Evolutionary conservation across 2,329 filamentous ascomycete genomes (phyloP), one percentile per base, ranked within the genome.

Genomic region (Davidsoniella eucalypti): DNA sequence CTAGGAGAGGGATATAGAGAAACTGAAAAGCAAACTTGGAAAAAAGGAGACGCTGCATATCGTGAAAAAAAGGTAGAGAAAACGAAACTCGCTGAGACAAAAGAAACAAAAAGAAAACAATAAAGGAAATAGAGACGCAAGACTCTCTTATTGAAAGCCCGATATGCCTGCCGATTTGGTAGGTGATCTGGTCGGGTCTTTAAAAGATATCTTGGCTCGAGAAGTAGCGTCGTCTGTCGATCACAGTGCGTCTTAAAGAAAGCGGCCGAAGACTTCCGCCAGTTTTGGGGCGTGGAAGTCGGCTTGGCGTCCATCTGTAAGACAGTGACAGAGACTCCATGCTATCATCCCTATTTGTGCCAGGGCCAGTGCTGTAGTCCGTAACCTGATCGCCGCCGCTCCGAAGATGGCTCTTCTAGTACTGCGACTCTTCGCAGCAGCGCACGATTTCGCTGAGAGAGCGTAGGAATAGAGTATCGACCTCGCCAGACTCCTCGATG

Each of bases 381-480:
- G 3, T 43, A 6, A 5, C 17, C 40, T 6, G 10, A 23, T 18
- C n/a, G 42, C 21, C 26, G 23, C 16, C 4, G 18, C 42, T 12
- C 14, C 29, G 16, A 14, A 21, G 40, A 14, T 43, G 8, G 18
- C 7, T 26, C 29, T 37, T 51, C 37, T 44, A 45, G 23, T 39
- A 44, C 29, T 51, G 29, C 39, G 44, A 39, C 41, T 51, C 52
- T 33, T 51, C 46, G 10, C 42, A 41, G 39, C 50, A 44, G 17
- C 45, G 49, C n/a, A 54, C 52, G 42, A 54, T 46, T 26, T 54
- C 52, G 33, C 50, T 44, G 17, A 54, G 46, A 14, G 49, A 52
- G 16, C 50, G 49, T 29, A 54, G 21, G 8, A 54, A 47, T 10
- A 54, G 14, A 16, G 44, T 29, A 33, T 54, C 52, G 23, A 54